phyloP scores from a whole-genome alignment of 2,329 filamentous ascomycete genomes.

The Epichloe hybrida region DNA sequence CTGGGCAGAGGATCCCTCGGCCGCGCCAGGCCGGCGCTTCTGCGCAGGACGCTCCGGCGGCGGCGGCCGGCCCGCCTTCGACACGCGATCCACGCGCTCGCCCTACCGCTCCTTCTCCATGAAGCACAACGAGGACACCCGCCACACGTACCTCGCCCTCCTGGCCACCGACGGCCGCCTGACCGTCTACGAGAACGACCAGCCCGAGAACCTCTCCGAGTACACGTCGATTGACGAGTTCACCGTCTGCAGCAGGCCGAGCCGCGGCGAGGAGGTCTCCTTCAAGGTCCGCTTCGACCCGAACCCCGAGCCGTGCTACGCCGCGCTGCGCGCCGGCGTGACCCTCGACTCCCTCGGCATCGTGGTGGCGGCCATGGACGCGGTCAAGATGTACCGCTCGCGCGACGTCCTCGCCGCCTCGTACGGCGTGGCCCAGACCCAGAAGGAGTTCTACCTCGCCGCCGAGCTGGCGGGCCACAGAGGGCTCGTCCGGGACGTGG shows the following conservation, averaged over 20 bases:
- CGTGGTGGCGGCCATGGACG: slow-evolving; percentile 75
- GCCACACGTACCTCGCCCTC: slow-evolving; percentile 74
- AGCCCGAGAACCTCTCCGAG: slow-evolving; percentile 65
- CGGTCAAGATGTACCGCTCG: slow-evolving; percentile 72
- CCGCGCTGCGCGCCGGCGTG: slow-evolving; percentile 66
- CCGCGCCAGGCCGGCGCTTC: slow-evolving; percentile 71
- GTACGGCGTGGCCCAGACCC: slow-evolving; percentile 40
- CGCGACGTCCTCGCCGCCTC: slow-evolving; percentile 39
- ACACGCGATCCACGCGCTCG: slow-evolving; percentile 40
- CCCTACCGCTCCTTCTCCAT: slow-evolving; percentile 76
- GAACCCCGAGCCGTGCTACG: slow-evolving; percentile 68
- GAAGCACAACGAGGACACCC: slow-evolving; percentile 63
- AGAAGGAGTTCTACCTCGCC: slow-evolving; percentile 74
- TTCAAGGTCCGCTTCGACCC: slow-evolving; percentile 84
- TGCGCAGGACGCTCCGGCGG: slow-evolving; percentile 40
- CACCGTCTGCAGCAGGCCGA: slow-evolving; percentile 55
- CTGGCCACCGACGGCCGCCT: slow-evolving; percentile 73
- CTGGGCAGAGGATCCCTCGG: slow-evolving; percentile 81
- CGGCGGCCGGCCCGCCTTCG: slow-evolving; percentile 37
- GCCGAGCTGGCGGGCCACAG: slow-evolving; percentile 61
- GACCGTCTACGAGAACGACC: slow-evolving; percentile 71
- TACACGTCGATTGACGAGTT: slow-evolving; percentile 68
- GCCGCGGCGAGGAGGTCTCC: slow-evolving; percentile 70
- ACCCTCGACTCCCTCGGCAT: slow-evolving; percentile 65
- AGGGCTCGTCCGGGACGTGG: slow-evolving; percentile 71